phyloP scores from a whole-genome alignment of 305 asterid species.

The Solanum chacoense region DNA sequence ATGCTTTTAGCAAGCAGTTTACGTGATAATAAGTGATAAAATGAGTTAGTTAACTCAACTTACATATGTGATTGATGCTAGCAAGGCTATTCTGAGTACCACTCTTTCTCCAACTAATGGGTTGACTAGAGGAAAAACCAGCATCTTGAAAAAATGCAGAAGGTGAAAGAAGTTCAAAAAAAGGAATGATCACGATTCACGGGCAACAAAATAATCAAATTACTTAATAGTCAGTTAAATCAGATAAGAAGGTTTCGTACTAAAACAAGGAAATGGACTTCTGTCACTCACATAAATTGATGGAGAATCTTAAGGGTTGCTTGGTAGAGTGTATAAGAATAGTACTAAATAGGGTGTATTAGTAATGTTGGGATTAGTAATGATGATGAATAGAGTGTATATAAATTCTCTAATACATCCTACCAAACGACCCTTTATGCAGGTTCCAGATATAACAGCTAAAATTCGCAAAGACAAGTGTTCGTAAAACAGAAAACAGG shows the following conservation, averaged over 20 bases:
- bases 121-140: constrained; percentile 68
- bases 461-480: neutral
- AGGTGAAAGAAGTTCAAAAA: neutral
- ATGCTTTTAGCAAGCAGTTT: neutral
- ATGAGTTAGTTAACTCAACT: constrained; percentile 16
- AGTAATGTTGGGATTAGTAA: no score
- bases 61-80: constrained; percentile 68
- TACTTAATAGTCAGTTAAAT: neutral
- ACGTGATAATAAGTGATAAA: neutral
- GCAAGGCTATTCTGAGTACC: constrained; percentile 62
- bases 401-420: neutral
- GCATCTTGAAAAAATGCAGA: constrained; percentile 26
- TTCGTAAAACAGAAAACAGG: neutral
- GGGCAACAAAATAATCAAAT: neutral
- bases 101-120: constrained; percentile 74
- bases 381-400: neutral
- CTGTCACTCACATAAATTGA: neutral
- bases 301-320: neutral
- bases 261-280: neutral
- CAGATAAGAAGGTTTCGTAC: neutral
- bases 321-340: neutral
- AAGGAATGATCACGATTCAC: neutral
- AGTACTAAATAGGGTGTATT: neutral
- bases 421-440: neutral
- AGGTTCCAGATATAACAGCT: neutral